Conservation (phyloP, 1,139 yeast genomes). For the Saccharomycopsis hybrid region DNA sequence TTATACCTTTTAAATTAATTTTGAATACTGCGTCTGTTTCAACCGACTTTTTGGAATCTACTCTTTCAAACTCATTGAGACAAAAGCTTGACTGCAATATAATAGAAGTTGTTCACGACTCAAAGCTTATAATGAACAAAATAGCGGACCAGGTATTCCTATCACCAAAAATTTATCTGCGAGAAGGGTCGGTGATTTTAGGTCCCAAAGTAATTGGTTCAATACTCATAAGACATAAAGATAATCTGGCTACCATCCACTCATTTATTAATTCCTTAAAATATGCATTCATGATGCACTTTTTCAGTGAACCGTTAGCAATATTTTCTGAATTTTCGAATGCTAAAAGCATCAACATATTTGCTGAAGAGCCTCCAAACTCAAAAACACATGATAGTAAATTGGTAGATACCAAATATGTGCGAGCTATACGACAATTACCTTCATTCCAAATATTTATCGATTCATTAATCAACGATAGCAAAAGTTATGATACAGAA, state of each 20-base stretch:
- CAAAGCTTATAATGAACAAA: slow-evolving; percentile 22
- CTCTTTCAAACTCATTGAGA: slow-evolving; percentile 22
- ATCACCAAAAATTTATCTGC: no score
- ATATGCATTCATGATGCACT: slow-evolving; percentile 49
- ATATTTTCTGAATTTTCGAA: slow-evolving; percentile 24
- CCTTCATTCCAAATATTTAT: slow-evolving; percentile 28
- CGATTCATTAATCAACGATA: slow-evolving; percentile 17
- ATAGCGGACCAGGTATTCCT: slow-evolving; percentile 22
- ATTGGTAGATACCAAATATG: background rate
- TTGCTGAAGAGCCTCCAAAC: slow-evolving; percentile 19
- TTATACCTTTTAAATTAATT: slow-evolving; percentile 25
- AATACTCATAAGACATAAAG: background rate
- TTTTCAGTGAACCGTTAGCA: slow-evolving; percentile 47
- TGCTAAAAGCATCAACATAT: slow-evolving; percentile 24
- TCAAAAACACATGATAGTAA: background rate
- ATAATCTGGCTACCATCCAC: slow-evolving; percentile 19
- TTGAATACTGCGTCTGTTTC: slow-evolving; percentile 24
- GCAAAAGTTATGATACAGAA: background rate
- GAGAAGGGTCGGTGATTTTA: no score
- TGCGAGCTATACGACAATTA: slow-evolving; percentile 22
- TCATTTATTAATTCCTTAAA: slow-evolving; percentile 41
- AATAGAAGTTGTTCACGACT: slow-evolving; percentile 20
- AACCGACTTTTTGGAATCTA: slow-evolving; percentile 19
- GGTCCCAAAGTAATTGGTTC: slow-evolving; percentile 10
- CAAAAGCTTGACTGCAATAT: slow-evolving; percentile 23